These are phyloP conservation scores for Lachancea waltii DNA, from an alignment of 805 yeast species.

Conservation along the genomic window DNA sequence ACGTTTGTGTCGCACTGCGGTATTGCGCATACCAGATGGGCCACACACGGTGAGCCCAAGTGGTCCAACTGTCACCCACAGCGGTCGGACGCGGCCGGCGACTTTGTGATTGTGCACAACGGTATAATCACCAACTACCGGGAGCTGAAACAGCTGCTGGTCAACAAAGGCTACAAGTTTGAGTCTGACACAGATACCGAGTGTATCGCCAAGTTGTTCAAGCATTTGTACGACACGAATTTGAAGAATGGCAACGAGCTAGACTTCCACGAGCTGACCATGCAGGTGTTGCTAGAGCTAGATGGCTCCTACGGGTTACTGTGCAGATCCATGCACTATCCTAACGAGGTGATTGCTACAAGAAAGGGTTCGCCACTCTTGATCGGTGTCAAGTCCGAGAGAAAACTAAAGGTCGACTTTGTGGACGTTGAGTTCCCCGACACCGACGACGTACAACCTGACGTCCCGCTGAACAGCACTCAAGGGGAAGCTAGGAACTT, in stretches of 20 bases:
- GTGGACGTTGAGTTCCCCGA: constrained; percentile 98
- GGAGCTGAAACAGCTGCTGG: constrained; percentile 77
- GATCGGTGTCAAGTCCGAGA: constrained; percentile 95
- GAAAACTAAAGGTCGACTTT: constrained; percentile 91
- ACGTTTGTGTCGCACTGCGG: constrained; percentile 83
- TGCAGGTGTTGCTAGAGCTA: constrained; percentile 83
- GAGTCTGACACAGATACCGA: constrained; percentile 96
- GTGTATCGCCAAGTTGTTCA: constrained; percentile 91
- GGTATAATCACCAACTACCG: constrained; percentile 97
- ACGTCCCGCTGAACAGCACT: constrained; percentile 24
- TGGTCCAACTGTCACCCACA: constrained; percentile 92
- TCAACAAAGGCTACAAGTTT: constrained; percentile 72
- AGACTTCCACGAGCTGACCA: constrained; percentile 88
- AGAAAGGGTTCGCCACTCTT: constrained; percentile 97
- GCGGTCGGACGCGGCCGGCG: constrained; percentile 73
- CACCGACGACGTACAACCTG: constrained; percentile 34
- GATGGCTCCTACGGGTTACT: constrained; percentile 97
- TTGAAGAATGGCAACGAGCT: constrained; percentile 64
- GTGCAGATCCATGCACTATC: constrained; percentile 86
- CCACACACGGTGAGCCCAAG: constrained; percentile 95
- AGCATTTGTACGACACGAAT: constrained; percentile 79
- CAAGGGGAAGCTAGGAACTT: constrained; percentile 27
- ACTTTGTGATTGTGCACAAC: constrained; percentile 90
- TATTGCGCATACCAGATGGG: constrained; percentile 99
- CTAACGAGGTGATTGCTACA: constrained; percentile 93